These are phyloP conservation scores for Phoma sp. DNA, from an alignment of 2,329 filamentous ascomycete genomes.

Conservation along the genomic window DNA sequence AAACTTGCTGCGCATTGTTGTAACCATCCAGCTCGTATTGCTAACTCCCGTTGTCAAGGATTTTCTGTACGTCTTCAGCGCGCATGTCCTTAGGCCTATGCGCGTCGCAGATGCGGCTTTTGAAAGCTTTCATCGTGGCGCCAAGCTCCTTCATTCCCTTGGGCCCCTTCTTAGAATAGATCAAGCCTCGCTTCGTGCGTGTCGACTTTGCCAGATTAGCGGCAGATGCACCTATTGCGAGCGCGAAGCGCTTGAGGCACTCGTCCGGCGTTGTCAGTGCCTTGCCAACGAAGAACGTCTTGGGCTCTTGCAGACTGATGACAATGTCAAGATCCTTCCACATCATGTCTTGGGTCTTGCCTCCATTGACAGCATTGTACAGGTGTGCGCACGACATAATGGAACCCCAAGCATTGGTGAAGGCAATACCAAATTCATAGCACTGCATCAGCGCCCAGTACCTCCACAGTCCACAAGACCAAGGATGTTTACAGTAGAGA, in stretches of 20 bases:
- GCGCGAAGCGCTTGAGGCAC: conserved; percentile 49
- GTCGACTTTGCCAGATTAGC: conserved; percentile 32
- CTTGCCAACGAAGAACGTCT: conserved; percentile 50
- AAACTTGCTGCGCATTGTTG: conserved; percentile 10
- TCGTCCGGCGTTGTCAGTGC: conserved; percentile 40
- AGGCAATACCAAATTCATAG: conserved; percentile 43
- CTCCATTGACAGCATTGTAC: conserved; percentile 51
- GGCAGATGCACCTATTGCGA: conserved; percentile 48
- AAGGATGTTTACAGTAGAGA: conserved; percentile 25
- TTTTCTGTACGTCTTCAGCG: conserved; percentile 45
- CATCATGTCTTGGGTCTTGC: conserved; percentile 30
- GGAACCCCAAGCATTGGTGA: conserved; percentile 52
- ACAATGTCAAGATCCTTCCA: conserved; percentile 56
- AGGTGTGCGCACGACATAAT: conserved; percentile 51
- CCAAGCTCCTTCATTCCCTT: conserved; percentile 41
- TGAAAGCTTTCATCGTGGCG: conserved; percentile 50
- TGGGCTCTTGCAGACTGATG: conserved; percentile 33
- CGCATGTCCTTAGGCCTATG: conserved; percentile 40
- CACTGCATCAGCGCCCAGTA: conserved; percentile 46
- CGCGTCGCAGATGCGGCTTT: conserved; percentile 36
- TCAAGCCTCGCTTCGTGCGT: conserved; percentile 11
- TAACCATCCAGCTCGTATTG: conserved; percentile 28
- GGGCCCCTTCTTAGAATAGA: conserved; percentile 37
- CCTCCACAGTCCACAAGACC: conserved; percentile 47
- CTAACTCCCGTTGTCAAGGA: conserved; percentile 44